Conservation (phyloP, 768 basidiomycete species). For the Gelatoporia subvermispora region DNA sequence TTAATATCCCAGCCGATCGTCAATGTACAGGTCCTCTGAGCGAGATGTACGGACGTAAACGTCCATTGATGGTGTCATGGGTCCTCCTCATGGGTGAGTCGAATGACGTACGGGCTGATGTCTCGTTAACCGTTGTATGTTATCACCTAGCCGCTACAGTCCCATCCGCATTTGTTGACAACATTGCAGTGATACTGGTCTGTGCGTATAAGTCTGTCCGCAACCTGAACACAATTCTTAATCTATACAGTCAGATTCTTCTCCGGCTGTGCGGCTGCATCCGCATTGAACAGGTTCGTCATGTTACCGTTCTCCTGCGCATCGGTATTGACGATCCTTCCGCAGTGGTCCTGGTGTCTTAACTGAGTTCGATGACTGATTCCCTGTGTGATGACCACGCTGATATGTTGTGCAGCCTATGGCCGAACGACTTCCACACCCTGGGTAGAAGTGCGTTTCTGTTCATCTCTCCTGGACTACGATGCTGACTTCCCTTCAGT, state of each 20-base stretch:
- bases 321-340: not conserved
- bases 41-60: conserved; percentile 11
- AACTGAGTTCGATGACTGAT: conserved; percentile 5
- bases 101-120: not conserved
- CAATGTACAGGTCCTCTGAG: conserved; percentile 11
- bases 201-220: conserved; percentile 1
- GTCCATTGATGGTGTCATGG: conserved; percentile 12
- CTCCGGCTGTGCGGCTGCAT: conserved; percentile 10
- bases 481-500: not conserved
- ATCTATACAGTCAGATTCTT: conserved; percentile 11
- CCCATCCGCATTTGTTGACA: conserved; percentile 12
- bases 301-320: not conserved
- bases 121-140: not conserved
- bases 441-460: conserved; percentile 8
- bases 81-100: conserved; percentile 12
- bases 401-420: conserved; percentile 1
- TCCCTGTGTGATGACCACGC: not conserved
- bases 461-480: not conserved
- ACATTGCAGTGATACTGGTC: conserved; percentile 11
- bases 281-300: conserved; percentile 13
- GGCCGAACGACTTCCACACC: conserved; percentile 6
- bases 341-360: conserved; percentile 11
- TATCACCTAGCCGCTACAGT: conserved; percentile 5
- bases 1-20: not conserved
- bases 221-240: not conserved